Evolutionary conservation across 1,284 basidiomycete species (phyloP).

Genomic region (Coniophora puteana): DNA sequence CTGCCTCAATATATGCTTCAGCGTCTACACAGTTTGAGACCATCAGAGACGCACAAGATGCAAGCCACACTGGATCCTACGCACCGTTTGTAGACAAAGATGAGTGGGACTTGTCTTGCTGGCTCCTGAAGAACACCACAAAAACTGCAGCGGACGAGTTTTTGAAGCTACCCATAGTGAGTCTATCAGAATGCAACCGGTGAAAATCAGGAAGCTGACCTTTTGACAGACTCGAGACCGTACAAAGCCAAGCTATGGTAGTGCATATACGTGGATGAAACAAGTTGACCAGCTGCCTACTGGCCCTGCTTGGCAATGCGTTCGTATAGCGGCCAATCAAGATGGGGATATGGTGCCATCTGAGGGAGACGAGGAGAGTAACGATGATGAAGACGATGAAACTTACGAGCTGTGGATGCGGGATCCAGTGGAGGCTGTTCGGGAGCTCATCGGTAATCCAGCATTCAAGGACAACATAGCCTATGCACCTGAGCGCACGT

Average conservation of each 20-base stretch:
- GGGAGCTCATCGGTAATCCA: conserved; percentile 1
- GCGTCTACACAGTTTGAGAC: conserved; percentile 1
- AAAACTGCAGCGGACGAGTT: neutral
- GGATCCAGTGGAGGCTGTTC: conserved; percentile 7
- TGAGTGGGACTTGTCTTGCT: neutral
- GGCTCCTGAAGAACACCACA: neutral
- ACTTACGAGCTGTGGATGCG: conserved; percentile 25
- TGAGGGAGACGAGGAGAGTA: conserved; percentile 13
- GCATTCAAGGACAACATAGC: neutral
- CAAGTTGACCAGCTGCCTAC: conserved; percentile 15
- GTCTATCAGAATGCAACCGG: neutral
- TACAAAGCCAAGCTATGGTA: conserved; percentile 12
- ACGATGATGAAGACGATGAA: conserved; percentile 9
- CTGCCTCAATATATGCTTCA: neutral
- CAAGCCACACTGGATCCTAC: neutral
- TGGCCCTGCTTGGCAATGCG: conserved; percentile 18
- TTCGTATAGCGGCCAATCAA: conserved; percentile 9
- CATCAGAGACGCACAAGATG: neutral
- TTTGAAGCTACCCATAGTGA: conserved; percentile 1
- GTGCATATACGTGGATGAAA: conserved; percentile 13
- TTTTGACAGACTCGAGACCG: neutral
- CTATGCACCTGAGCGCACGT: neutral
- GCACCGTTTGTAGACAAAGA: neutral
- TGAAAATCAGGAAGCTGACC: too few relatives aligned
- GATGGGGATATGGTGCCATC: conserved; percentile 16